Base-by-base conservation (phyloP, 2,329 filamentous ascomycete genomes). In the Diplodia sapinea region DNA sequence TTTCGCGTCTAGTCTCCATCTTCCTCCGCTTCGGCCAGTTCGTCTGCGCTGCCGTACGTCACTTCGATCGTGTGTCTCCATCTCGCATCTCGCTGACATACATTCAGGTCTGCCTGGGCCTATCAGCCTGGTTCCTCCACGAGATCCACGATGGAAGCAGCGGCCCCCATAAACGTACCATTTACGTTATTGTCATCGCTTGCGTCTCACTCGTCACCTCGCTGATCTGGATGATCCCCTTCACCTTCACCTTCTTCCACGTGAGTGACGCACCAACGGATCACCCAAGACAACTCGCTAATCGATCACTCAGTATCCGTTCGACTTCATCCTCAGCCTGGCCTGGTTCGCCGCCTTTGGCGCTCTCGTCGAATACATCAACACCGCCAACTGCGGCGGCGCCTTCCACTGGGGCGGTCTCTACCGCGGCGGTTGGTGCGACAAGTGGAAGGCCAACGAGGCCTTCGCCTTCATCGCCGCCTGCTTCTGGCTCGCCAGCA, bases 151-250 rank as follows among this genome's bases (percentile, higher is more conserved):
- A 80, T 26, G 77, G 82, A 43, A 82, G 83, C 65, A 23, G 47
- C 43, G 65, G 80, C 23, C 77, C 82, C 43, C 82, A 83, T 64
- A 88, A 84, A 43, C 88, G 91, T 67, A 88, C 89, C 81, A 92
- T 94, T 79, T 94, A 92, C 82, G 87, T 90, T 55, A 86, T 91
- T 74, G 86, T 92, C 20, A 84, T 93, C 49, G 89, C 91, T 2
- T 88, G 84, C 23, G 74, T 94, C 20, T 87, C 88, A 13, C 87
- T 93, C 66, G 77, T 94, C 50, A 81, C 92, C n/a, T 83, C 87
- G 5, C 79, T 94, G 31, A 76, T 94, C 70, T 92, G 90, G 87
- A 82, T 93, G 33, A 83, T 94, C 50, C 91, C 91, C 1, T 91
- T 91, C 74, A 85, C 87, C 2, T 81, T 82, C 62, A 85, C 83